Base-by-base conservation (phyloP, 2,329 filamentous ascomycete species). In the Fusarium cyanostomum region DNA sequence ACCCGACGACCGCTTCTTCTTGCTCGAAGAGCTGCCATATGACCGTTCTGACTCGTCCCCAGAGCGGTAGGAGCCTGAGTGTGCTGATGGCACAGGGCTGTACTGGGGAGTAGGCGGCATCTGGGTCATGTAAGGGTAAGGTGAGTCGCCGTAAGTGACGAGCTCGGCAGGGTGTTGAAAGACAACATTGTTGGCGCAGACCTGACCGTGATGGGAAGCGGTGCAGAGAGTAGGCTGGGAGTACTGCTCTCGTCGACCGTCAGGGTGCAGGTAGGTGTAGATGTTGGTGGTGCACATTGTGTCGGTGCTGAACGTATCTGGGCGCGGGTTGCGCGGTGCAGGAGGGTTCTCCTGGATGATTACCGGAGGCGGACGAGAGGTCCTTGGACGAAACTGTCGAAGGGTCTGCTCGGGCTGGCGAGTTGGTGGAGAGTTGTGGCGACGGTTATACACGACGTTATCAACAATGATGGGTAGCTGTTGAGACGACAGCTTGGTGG, bases 261-360 rank as follows among this genome's bases (percentile, higher is more conserved):
- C 79, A 4, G 81, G 77, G 75, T 80, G 79, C 67, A 79, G 69
- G 70, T 81, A 80, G 30, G 79, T 75, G 75, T 78, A 82, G 46
- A 81, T 62, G 67, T 82, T 77, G 58, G 78, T 80, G 61, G 78
- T 78, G 74, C 83, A 85, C 83, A 85, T 85, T 44, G 75, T 79
- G 77, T 70, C 67, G 65, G 71, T 70, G 52, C 45, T 66, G 26
- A 34, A 61, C 24, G 57, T 12, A 26, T 60, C 37, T 41, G 38
- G 44, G 56, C 62, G 66, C 42, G 44, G 62, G 21, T 56, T 64
- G 66, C 65, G 67, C 67, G 41, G 62, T 21, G 48, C 50, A 50
- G 64, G 59, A 38, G 44, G 64, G 8, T 65, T 52, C 26, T 71
- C 66, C 54, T 71, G 69, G 48, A 68, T 62, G 28, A 70, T 53